Evolutionary conservation across 2,329 filamentous ascomycete genomes (phyloP), one percentile per base, ranked within the genome.

Genomic region (Metarhizium sp.): DNA sequence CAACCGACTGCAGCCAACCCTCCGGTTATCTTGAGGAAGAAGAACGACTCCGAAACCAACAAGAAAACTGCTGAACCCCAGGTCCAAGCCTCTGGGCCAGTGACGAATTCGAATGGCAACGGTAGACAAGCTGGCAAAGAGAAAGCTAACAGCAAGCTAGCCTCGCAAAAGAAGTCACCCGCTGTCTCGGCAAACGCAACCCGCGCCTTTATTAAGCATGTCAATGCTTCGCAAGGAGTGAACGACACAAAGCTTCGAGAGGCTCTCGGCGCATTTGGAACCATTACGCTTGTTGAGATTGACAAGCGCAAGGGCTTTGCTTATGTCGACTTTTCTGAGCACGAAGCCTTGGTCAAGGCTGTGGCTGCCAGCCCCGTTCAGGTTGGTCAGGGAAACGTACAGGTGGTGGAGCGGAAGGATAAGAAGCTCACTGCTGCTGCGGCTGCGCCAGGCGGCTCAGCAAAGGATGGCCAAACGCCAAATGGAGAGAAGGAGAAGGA

Each of bases 251-350:
- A 91, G 0, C 81, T 97, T 2, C 85, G 87, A 63, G 80, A 87
- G 61, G 85, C 88, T 1, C 83, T 97, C 66, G 79, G 85, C 48
- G 71, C 74, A 0, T 95, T 90, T 62, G 92, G 92, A 2, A 70
- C 80, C 1, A 81, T 96, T 49, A 82, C 82, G 0, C 87, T 84
- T 60, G 89, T 96, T 18, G 92, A 96, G 63, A 92, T 97, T 54
- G 92, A 97, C 67, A 92, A 91, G 69, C 88, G 92, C 64, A 96
- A 96, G 69, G 91, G 91, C 0, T 95, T 96, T 64, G 92, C 91
- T 2, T 96, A 96, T 67, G 86, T 95, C 43, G 89, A 96, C 59
- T 97, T 96, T 72, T 80, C 81, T 10, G 85, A 90, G 25, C 79
- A 86, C 1, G 83, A 85, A 8, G 79, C 81, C 10, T 76, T 97